A percentile compares a stretch with the other conserved stretches of the same genome.
phyloP scores from a whole-genome alignment of 805 yeast genomes.

The Lipomyces chichibuensis region DNA sequence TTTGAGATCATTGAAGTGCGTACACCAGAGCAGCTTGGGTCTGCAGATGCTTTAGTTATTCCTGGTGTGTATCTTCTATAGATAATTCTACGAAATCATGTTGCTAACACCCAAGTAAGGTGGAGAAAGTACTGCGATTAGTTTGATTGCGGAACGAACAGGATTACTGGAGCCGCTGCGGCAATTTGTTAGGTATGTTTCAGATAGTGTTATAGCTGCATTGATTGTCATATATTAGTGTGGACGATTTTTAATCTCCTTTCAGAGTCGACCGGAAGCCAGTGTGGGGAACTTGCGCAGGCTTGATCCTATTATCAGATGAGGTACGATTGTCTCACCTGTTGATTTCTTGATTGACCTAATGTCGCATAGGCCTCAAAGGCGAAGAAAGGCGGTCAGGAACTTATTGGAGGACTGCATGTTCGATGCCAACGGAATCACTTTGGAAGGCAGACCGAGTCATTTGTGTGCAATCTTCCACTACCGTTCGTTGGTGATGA shows the following conservation, averaged over 20 bases:
- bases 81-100: background rate
- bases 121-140: constrained; percentile 72
- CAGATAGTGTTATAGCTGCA: background rate
- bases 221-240: background rate
- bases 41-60: constrained; percentile 63
- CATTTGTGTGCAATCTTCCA: constrained; percentile 50
- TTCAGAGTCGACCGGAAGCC: constrained; percentile 49
- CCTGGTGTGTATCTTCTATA: constrained; percentile 52
- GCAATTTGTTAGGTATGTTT: constrained; percentile 50
- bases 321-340: constrained; percentile 36
- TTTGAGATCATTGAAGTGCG: constrained; percentile 54
- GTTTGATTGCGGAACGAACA: constrained; percentile 68
- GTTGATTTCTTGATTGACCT: background rate
- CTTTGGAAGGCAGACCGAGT: constrained; percentile 75
- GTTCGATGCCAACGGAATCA: constrained; percentile 71
- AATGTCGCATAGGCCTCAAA: constrained; percentile 50
- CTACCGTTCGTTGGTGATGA: constrained; percentile 38
- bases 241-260: background rate
- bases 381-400: constrained; percentile 52
- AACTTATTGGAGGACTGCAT: constrained; percentile 64
- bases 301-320: constrained; percentile 66
- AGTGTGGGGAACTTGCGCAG: constrained; percentile 89
- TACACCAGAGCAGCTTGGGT: constrained; percentile 53
- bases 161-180: constrained; percentile 59
- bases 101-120: constrained; percentile 38